Evolutionary conservation across 768 basidiomycete genomes (phyloP).

Genomic region (Porphyrellus cyaneotinctus): DNA sequence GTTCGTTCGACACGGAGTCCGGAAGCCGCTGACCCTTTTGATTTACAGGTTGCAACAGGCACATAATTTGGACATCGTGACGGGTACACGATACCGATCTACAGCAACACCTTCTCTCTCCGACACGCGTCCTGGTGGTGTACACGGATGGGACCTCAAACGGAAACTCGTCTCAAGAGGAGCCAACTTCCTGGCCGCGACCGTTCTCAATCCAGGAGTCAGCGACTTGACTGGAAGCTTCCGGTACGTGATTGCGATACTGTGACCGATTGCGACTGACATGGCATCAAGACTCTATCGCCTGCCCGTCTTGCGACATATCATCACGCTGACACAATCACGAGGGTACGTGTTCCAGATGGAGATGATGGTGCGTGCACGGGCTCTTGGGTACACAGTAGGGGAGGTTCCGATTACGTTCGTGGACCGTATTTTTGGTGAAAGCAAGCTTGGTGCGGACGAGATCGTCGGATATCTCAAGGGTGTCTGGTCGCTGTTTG

Average conservation of each 20-base stretch:
- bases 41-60: slow-evolving; percentile 65
- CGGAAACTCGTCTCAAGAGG: slow-evolving; percentile 85
- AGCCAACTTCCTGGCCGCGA: slow-evolving; percentile 87
- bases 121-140: slow-evolving; percentile 73
- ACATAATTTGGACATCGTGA: slow-evolving; percentile 90
- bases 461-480: slow-evolving; percentile 86
- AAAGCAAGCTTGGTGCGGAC: slow-evolving; percentile 86
- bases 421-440: slow-evolving; percentile 89
- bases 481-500: slow-evolving; percentile 80
- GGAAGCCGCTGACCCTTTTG: slow-evolving; percentile 1
- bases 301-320: slow-evolving; percentile 67
- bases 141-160: slow-evolving; percentile 90
- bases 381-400: slow-evolving; percentile 76
- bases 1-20: not conserved
- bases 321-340: slow-evolving; percentile 80
- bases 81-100: slow-evolving; percentile 82
- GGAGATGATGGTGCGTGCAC: slow-evolving; percentile 95
- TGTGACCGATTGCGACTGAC: not conserved
- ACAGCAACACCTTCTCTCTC: slow-evolving; percentile 52
- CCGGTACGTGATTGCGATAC: slow-evolving; percentile 45
- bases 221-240: slow-evolving; percentile 91
- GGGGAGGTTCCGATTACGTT: slow-evolving; percentile 94
- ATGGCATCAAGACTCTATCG: slow-evolving; percentile 61
- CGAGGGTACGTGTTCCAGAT: slow-evolving; percentile 97
- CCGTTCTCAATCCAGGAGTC: slow-evolving; percentile 79